Evolutionary conservation across 768 basidiomycete genomes (phyloP).

Genomic region (Hericium coralloides): DNA sequence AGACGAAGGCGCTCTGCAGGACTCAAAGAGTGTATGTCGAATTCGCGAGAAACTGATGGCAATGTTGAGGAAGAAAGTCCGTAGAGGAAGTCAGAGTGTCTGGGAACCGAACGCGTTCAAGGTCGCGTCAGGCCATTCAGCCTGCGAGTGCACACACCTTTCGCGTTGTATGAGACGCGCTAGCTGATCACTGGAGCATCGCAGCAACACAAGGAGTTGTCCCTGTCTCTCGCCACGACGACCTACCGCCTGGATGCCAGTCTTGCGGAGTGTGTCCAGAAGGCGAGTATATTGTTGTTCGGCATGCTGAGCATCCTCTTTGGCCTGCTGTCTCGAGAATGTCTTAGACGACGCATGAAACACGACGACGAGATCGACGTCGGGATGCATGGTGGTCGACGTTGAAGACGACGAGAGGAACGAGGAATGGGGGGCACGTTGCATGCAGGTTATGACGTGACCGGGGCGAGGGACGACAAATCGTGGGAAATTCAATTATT

Average conservation of each 20-base stretch:
- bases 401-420: not conserved
- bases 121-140: too few relatives aligned
- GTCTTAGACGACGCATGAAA: constrained; percentile 49
- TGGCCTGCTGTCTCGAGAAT: constrained; percentile 52
- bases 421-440: not conserved
- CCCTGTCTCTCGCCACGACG: constrained; percentile 69
- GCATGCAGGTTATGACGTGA: not conserved
- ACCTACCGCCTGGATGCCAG: constrained; percentile 64
- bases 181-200: constrained; percentile 55
- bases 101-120: constrained; percentile 19
- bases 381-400: constrained; percentile 31
- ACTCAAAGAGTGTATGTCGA: constrained; percentile 39
- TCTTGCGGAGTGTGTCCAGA: constrained; percentile 47
- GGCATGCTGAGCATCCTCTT: constrained; percentile 54
- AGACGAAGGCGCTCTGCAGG: constrained; percentile 79
- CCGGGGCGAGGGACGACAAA: not conserved
- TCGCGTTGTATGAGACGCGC: constrained; percentile 62
- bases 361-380: constrained; percentile 67
- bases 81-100: constrained; percentile 69
- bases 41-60: constrained; percentile 30
- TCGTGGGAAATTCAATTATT: not conserved
- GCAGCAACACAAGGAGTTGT: constrained; percentile 69
- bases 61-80: constrained; percentile 54
- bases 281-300: constrained; percentile 63
- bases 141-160: constrained; percentile 37